Evolutionary conservation across 2,329 filamentous ascomycete genomes (phyloP).

Genomic region (Chrysoporthe deuterocubensis): DNA sequence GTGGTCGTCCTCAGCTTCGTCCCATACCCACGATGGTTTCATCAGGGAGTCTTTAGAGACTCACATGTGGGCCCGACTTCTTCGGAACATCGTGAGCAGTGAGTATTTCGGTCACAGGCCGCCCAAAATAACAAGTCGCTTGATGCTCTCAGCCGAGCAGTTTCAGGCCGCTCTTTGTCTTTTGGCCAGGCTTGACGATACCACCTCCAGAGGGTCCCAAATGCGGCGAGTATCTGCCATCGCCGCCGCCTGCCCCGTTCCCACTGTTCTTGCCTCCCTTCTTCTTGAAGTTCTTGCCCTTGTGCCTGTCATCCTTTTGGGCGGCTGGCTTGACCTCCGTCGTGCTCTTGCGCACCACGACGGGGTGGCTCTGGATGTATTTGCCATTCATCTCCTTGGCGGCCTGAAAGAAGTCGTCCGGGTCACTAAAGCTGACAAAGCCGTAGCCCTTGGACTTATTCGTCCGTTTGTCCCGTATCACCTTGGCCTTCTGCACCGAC

Average conservation of each 20-base stretch:
- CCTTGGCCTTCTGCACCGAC: constrained; percentile 88
- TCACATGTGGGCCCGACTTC: background rate
- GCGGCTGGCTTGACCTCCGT: constrained; percentile 84
- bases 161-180: constrained; percentile 69
- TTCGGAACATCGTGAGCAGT: background rate
- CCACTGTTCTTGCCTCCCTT: constrained; percentile 41
- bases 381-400: constrained; percentile 99
- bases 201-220: constrained; percentile 56
- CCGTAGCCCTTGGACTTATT: constrained; percentile 96
- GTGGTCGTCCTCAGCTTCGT: background rate
- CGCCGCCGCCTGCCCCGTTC: constrained; percentile 37
- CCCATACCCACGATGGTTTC: background rate
- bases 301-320: constrained; percentile 64
- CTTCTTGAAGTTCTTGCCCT: constrained; percentile 55
- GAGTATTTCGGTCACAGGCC: background rate
- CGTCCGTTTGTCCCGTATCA: constrained; percentile 93
- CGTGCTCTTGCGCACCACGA: constrained; percentile 82
- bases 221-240: constrained; percentile 51
- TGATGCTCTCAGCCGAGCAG: constrained; percentile 55
- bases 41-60: background rate
- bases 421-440: constrained; percentile 93
- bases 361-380: constrained; percentile 97
- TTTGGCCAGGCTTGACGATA: constrained; percentile 65
- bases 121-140: background rate
- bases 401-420: constrained; percentile 94